A percentile compares a stretch with the other conserved stretches of the same genome.
phyloP scores from a whole-genome alignment of 2,329 filamentous ascomycete genomes.

The Talaromyces sp. region DNA sequence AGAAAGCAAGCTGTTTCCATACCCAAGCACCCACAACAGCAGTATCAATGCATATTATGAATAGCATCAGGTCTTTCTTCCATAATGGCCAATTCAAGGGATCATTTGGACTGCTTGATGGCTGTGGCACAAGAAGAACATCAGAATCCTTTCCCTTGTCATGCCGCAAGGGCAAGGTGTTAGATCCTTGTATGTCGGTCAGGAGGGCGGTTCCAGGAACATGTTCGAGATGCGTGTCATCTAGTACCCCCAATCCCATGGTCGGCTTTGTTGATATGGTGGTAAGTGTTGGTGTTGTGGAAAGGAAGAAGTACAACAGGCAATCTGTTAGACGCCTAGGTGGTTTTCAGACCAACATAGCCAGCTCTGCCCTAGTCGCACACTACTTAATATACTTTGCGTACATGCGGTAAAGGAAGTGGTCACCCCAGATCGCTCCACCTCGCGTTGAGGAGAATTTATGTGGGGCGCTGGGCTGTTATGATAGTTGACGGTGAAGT shows the following conservation, averaged over 20 bases:
- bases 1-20: background rate
- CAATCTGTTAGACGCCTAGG: background rate
- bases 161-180: slow-evolving; percentile 20
- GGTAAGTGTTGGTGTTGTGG: background rate
- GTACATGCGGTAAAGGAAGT: background rate
- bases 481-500: background rate
- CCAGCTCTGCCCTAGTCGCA: background rate
- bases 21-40: slow-evolving; percentile 19
- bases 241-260: slow-evolving; percentile 28
- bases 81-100: slow-evolving; percentile 26
- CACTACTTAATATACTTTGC: background rate
- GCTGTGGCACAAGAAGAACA: slow-evolving; percentile 25
- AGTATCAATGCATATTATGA: slow-evolving; percentile 35
- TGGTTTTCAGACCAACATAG: too few relatives aligned
- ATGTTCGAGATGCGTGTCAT: slow-evolving; percentile 23
- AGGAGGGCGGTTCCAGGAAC: slow-evolving; percentile 25
- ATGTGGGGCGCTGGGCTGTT: background rate
- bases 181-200: slow-evolving; percentile 15
- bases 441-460: background rate
- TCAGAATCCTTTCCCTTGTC: slow-evolving; percentile 14
- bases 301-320: background rate
- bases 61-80: slow-evolving; percentile 38
- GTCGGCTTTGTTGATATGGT: background rate
- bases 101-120: slow-evolving; percentile 27
- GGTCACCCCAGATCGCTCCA: background rate